These are phyloP conservation scores for Penicillium sp. DNA, from an alignment of 2,329 filamentous ascomycete genomes.

Conservation along the genomic window DNA sequence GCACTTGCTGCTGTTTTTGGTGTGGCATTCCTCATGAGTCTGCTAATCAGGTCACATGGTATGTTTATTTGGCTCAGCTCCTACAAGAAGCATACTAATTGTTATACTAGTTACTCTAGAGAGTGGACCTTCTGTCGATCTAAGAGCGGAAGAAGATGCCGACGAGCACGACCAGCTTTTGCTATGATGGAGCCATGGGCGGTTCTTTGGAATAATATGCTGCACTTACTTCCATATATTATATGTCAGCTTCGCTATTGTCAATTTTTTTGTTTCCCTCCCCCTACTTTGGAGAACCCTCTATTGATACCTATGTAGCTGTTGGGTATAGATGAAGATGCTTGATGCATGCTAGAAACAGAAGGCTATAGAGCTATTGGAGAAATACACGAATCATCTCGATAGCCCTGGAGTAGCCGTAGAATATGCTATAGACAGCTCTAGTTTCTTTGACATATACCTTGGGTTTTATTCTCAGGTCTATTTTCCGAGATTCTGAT, in stretches of 20 bases:
- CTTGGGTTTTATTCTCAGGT: neutral
- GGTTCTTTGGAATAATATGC: neutral
- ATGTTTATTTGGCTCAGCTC: conserved; percentile 41
- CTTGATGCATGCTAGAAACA: neutral
- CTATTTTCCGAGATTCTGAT: too few species aligned
- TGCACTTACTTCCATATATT: neutral
- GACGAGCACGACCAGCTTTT: conserved; percentile 20
- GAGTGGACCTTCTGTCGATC: conserved; percentile 9
- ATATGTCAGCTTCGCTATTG: neutral
- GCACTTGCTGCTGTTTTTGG: conserved; percentile 67
- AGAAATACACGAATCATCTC: neutral
- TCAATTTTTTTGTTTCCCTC: neutral
- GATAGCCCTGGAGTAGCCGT: neutral
- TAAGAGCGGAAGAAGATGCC: conserved; percentile 21
- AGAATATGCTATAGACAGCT: too few species aligned
- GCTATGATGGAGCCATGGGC: neutral
- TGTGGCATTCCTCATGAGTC: conserved; percentile 64
- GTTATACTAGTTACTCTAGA: conserved; percentile 22
- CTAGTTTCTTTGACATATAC: neutral
- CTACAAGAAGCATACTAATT: conserved; percentile 9
- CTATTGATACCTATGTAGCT: neutral
- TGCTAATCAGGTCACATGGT: conserved; percentile 74
- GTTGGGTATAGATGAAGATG: neutral
- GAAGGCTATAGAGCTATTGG: neutral
- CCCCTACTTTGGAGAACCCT: too few species aligned